Base-by-base conservation (phyloP, 805 yeast genomes). In the Candida maltosa region DNA sequence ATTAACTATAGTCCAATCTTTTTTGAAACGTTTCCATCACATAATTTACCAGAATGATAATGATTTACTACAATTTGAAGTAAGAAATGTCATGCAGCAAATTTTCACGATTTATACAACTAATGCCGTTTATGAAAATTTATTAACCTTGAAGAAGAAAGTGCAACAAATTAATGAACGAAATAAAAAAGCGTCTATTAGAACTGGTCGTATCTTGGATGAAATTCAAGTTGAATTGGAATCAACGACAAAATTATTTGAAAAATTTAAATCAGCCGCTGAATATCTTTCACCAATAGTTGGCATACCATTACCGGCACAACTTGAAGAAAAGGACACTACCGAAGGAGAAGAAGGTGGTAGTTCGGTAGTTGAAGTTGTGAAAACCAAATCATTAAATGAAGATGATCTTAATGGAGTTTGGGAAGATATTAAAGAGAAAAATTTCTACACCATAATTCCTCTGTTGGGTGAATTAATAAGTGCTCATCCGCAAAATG, bases 401-500 rank as follows among this genome's bases (percentile, higher is more conserved):
- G 57, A 58, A 14, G 56, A 51, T 21, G 57, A 54, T 9, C 27
- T 48, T 33, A 47, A 41, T 8, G 57, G 54, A 5, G 45, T 62
- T 27, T 87, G 94, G 94, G 84, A 76, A 26, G 78, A 71, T 37
- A 76, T 76, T 12, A 81, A 78, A 20, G 78, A 75, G n/a, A 70
- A 72, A 41, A 67, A 64, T 41, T 88, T 87, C 51, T 84, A 86
- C 51, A 76, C 74, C 20, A 68, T 60, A 1, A 56, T 79, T 14
- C 80, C 84, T 0, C 60, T 58, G 5, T 44, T 69, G 1, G 54
- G 64, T 1, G 58, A 54, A n/a, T 35, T 54, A 16, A 27, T 29
- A 18, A 46, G 32, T 4, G 40, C 38, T 16, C 41, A 35, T n/a
- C 41, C 25, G 27, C 42, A 32, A 19, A 14, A 38, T 24, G 35